phyloP scores from a whole-genome alignment of 352 stramenopile species.

The Phytophthora cajani region DNA sequence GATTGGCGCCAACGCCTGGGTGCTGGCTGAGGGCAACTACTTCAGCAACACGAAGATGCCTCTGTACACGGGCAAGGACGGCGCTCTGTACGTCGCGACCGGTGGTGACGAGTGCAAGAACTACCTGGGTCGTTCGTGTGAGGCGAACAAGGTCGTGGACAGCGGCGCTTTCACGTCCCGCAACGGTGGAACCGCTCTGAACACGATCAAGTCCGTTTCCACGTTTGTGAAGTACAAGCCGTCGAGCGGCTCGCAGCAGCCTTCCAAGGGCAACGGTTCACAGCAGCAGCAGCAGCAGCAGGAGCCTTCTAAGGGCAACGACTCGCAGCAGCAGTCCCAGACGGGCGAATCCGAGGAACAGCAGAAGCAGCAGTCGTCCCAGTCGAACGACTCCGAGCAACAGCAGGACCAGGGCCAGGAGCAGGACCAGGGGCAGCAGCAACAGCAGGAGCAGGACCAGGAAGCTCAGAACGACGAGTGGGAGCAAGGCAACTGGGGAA shows the following conservation, averaged over 20 bases:
- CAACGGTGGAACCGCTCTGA: constrained; percentile 25
- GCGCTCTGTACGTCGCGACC: constrained; percentile 12
- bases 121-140: constrained; percentile 26
- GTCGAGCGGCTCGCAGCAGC: too few species aligned
- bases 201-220: constrained; percentile 19
- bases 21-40: constrained; percentile 55
- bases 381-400: constrained; percentile 6
- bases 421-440: too few species aligned
- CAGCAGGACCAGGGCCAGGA: background rate
- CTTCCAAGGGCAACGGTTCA: too few species aligned
- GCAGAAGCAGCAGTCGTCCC: background rate
- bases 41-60: constrained; percentile 41
- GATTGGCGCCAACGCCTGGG: constrained; percentile 29
- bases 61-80: constrained; percentile 13
- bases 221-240: constrained; percentile 2
- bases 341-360: background rate
- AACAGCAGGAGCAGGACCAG: constrained; percentile 1
- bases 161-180: constrained; percentile 27
- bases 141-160: constrained; percentile 25
- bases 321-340: background rate
- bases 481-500: too few species aligned
- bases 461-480: background rate
- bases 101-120: constrained; percentile 23
- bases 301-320: too few species aligned
- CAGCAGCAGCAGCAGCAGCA: too few species aligned